Percentiles rank a stretch among this genome's conserved stretches.
phyloP scores from a whole-genome alignment of 768 basidiomycete genomes.

The Lactifluus piperatus region DNA sequence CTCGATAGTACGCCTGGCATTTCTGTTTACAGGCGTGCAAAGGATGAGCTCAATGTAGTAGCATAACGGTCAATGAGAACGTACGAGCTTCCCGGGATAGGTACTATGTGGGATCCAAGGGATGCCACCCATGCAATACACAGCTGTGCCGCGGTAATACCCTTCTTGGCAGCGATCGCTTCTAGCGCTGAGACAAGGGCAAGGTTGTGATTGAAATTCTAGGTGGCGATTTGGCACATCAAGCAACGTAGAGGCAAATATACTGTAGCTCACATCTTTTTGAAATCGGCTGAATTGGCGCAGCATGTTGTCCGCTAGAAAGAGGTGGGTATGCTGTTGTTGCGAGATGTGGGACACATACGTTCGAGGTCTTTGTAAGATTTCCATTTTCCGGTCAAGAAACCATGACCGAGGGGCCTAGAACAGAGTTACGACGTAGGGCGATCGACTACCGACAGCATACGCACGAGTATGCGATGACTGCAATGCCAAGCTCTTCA shows the following conservation, averaged over 20 bases:
- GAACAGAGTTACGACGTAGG: neutral
- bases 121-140: conserved; percentile 34
- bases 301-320: conserved; percentile 30
- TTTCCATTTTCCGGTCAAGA: conserved; percentile 38
- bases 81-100: conserved; percentile 40
- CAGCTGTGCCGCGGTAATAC: conserved; percentile 33
- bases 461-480: conserved; percentile 44
- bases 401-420: conserved; percentile 42
- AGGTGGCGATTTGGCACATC: neutral
- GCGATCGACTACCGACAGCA: neutral
- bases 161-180: conserved; percentile 34
- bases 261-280: conserved; percentile 27
- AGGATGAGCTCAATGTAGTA: neutral
- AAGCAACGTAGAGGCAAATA: neutral
- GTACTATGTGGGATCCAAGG: conserved; percentile 33
- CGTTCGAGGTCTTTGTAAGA: conserved; percentile 30
- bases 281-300: conserved; percentile 31
- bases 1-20: conserved; percentile 35
- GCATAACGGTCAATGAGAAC: conserved; percentile 1
- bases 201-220: conserved; percentile 37
- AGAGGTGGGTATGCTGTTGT: neutral
- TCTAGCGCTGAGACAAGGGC: conserved; percentile 35
- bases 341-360: conserved; percentile 6
- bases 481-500: conserved; percentile 44
- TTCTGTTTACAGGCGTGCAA: conserved; percentile 19